phyloP scores from a whole-genome alignment of 1,284 basidiomycete genomes.

The Cerioporus squamosus region DNA sequence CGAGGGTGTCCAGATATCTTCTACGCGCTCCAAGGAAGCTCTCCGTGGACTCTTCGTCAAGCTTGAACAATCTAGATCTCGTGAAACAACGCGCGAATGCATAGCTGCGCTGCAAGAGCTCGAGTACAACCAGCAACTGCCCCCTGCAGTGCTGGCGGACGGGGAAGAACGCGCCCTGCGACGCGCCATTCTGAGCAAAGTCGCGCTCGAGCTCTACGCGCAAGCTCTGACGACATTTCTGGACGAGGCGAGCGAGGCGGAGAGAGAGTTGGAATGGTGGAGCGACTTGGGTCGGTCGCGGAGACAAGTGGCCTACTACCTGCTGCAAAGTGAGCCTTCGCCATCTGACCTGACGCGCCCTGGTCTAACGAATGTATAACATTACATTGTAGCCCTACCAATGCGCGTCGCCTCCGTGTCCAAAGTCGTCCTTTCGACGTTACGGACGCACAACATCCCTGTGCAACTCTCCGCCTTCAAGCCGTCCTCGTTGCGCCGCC shows the following conservation, averaged over 20 bases:
- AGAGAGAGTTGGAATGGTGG: slow-evolving; percentile 81
- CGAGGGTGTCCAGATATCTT: slow-evolving; percentile 6
- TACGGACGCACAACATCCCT: slow-evolving; percentile 52
- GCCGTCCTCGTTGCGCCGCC: slow-evolving; percentile 50
- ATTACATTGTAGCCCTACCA: slow-evolving; percentile 55
- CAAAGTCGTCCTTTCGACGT: slow-evolving; percentile 45
- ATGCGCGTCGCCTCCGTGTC: slow-evolving; percentile 49
- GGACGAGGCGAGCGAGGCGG: slow-evolving; percentile 62
- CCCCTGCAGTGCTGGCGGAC: slow-evolving; percentile 17
- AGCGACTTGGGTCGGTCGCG: slow-evolving; percentile 62
- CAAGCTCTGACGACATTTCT: slow-evolving; percentile 61
- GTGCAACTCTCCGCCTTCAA: slow-evolving; percentile 52
- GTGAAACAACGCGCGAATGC: slow-evolving; percentile 20
- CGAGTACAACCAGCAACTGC: slow-evolving; percentile 19
- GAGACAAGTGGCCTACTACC: slow-evolving; percentile 53
- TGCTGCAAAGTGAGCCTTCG: slow-evolving; percentile 66
- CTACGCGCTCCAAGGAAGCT: slow-evolving; percentile 24
- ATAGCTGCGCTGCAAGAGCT: slow-evolving; percentile 30
- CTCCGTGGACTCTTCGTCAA: slow-evolving; percentile 34
- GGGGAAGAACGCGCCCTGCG: slow-evolving; percentile 34
- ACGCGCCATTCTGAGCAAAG: slow-evolving; percentile 43
- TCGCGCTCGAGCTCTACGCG: slow-evolving; percentile 62
- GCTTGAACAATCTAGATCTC: slow-evolving; percentile 30
- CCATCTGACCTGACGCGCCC: not conserved
- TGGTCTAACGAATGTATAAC: slow-evolving; percentile 3